These are phyloP conservation scores for Ogataea paradorogensis DNA, from an alignment of 805 yeast species.

Conservation along the genomic window DNA sequence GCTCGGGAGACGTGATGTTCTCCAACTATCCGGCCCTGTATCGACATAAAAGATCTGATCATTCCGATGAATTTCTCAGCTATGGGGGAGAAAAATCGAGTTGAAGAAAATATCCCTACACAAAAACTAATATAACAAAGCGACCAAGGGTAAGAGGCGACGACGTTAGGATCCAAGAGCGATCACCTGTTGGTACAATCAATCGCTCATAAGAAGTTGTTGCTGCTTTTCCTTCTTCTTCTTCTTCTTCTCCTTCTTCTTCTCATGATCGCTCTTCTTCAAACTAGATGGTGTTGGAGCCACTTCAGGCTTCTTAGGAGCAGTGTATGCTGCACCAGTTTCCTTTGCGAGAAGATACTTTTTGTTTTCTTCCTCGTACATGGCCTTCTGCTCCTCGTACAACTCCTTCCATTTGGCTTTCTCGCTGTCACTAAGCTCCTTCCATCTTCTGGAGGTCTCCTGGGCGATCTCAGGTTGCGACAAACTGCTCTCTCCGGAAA, in stretches of 20 bases:
- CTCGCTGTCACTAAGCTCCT: slow-evolving; percentile 62
- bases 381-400: slow-evolving; percentile 45
- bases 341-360: slow-evolving; percentile 31
- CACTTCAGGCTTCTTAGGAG: slow-evolving; percentile 27
- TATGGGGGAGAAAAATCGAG: neutral
- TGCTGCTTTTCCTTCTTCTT: slow-evolving; percentile 36
- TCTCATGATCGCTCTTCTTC: slow-evolving; percentile 34
- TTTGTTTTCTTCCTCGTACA: slow-evolving; percentile 31
- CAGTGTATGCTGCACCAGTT: slow-evolving; percentile 27
- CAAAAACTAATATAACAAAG: slow-evolving; percentile 17
- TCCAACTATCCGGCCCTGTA: slow-evolving; percentile 21
- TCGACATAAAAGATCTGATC: slow-evolving; percentile 20
- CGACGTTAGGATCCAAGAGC: neutral
- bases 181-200: neutral
- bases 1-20: slow-evolving; percentile 12
- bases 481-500: slow-evolving; percentile 57
- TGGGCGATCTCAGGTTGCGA: slow-evolving; percentile 76
- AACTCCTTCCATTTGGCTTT: slow-evolving; percentile 69
- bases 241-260: slow-evolving; percentile 51
- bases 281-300: slow-evolving; percentile 21
- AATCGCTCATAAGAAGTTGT: slow-evolving; percentile 9
- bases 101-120: slow-evolving; percentile 5
- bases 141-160: slow-evolving; percentile 1
- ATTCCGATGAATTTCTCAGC: slow-evolving; percentile 19
- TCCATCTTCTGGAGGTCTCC: slow-evolving; percentile 79